A percentile compares a stretch with the other conserved stretches of the same genome.
Conservation (phyloP, 108 stramenopile genomes). For the Conticribra weissflogii region DNA sequence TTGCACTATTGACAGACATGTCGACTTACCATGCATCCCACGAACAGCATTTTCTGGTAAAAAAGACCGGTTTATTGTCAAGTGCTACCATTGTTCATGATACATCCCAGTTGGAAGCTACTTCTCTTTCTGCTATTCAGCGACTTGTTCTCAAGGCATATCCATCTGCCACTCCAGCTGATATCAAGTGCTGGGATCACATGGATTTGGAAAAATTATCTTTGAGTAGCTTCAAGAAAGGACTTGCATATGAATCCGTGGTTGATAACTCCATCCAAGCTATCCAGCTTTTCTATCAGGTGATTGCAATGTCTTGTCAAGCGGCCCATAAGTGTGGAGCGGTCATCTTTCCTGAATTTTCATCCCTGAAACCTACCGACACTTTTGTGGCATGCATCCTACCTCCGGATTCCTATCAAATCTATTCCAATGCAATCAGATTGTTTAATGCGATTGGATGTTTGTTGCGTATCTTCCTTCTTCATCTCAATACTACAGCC, state of each 20-base stretch:
- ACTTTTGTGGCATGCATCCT: not conserved
- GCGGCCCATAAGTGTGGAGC: not conserved
- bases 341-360: not conserved
- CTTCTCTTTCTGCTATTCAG: not conserved
- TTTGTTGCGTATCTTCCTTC: not conserved
- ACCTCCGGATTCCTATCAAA: not conserved
- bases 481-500: not conserved
- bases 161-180: not conserved
- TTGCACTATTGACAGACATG: not conserved
- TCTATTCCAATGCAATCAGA: not conserved
- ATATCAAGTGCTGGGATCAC: not conserved
- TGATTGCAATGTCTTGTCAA: not conserved
- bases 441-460: not conserved
- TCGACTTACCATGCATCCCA: not conserved
- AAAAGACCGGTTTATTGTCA: not conserved
- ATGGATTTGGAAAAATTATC: not conserved
- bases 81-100: not conserved
- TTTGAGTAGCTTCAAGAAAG: not conserved
- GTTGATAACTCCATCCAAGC: not conserved
- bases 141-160: not conserved
- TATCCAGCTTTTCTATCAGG: not conserved
- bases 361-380: not conserved
- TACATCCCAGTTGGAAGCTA: not conserved
- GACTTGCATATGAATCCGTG: not conserved
- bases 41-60: not conserved